Percentiles rank a stretch among this genome's conserved stretches.
These are phyloP conservation scores for Skeletonema potamos DNA, from an alignment of 108 stramenopile species.

Conservation along the genomic window DNA sequence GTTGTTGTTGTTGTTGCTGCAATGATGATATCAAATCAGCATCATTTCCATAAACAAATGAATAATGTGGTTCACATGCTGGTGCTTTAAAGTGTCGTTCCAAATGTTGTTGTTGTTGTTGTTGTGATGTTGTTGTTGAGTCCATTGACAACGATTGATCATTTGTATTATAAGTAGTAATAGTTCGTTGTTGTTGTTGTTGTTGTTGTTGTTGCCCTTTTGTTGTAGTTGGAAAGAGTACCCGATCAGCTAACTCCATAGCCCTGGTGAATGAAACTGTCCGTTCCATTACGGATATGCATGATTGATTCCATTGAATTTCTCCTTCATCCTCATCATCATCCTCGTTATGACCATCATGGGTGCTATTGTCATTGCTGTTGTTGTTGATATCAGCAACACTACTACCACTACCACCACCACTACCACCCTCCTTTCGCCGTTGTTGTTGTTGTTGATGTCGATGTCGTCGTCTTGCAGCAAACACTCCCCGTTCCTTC, in stretches of 20 bases:
- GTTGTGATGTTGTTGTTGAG: too few species aligned
- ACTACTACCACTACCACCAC: not conserved
- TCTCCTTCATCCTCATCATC: constrained; percentile 2
- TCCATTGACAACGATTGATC: not conserved
- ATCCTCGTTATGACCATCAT: too few species aligned
- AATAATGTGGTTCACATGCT: constrained; percentile 26
- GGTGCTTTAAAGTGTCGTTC: constrained; percentile 27
- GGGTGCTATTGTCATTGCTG: not conserved
- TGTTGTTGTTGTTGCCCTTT: too few species aligned
- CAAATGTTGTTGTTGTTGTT: not conserved
- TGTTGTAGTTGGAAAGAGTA: constrained; percentile 9
- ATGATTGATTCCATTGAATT: constrained; percentile 39
- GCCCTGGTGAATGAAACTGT: constrained; percentile 5
- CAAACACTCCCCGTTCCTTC: constrained; percentile 31
- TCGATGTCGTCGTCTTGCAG: not conserved
- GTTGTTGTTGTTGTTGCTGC: not conserved
- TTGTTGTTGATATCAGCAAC: not conserved
- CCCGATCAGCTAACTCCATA: constrained; percentile 19
- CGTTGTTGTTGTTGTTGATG: not conserved
- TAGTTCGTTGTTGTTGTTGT: too few species aligned
- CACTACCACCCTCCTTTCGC: not conserved
- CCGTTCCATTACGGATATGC: constrained; percentile 15
- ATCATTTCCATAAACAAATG: constrained; percentile 26
- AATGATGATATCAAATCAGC: not conserved
- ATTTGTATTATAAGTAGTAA: not conserved